phyloP scores from a whole-genome alignment of 495 filamentous ascomycete genomes.

The Tuber borchii region DNA sequence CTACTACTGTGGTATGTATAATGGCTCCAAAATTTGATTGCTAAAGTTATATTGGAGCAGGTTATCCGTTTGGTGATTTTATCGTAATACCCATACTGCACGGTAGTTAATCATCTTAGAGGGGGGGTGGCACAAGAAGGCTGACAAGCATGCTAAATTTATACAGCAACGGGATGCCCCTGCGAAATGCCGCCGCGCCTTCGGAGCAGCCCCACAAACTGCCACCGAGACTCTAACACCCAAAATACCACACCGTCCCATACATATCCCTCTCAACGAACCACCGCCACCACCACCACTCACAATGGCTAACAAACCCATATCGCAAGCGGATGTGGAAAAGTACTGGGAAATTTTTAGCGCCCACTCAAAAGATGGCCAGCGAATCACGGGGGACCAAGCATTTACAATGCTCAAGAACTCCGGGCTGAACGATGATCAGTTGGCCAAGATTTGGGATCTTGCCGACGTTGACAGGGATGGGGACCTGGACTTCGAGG shows the following conservation, averaged over 20 bases:
- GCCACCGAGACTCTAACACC: not conserved
- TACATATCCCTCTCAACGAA: not conserved
- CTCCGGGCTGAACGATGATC: slow-evolving; percentile 82
- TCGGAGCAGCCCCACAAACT: not conserved
- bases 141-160: too few relatives aligned
- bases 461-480: slow-evolving; percentile 94
- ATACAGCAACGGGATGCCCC: not conserved
- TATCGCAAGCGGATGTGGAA: slow-evolving; percentile 92
- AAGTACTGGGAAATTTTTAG: slow-evolving; percentile 99
- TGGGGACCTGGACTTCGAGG: slow-evolving; percentile 95
- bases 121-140: not conserved
- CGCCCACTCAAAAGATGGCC: slow-evolving; percentile 70
- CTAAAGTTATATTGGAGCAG: not conserved
- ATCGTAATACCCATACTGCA: not conserved
- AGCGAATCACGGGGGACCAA: slow-evolving; percentile 80
- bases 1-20: not conserved
- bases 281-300: not conserved
- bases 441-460: slow-evolving; percentile 96
- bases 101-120: not conserved
- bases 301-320: slow-evolving; percentile 69
- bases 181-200: not conserved
- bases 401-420: slow-evolving; percentile 94
- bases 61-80: not conserved
- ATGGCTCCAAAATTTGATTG: not conserved
- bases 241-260: not conserved